phyloP scores from a whole-genome alignment of 2,329 filamentous ascomycete species.

The Talaromyces islandicus region DNA sequence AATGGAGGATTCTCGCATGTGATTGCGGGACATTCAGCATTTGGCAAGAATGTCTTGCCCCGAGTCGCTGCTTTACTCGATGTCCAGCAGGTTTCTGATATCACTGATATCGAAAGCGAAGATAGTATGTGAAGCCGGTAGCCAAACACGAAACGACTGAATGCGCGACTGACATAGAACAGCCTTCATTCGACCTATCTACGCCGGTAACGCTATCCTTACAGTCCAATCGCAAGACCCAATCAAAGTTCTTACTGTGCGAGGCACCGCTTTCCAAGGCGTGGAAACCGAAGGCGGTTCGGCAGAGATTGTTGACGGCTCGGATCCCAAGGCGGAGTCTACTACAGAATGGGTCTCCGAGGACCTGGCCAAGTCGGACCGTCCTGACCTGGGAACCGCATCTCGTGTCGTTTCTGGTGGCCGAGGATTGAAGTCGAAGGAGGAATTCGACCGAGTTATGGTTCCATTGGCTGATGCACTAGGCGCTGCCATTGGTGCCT shows the following conservation, averaged over 20 bases:
- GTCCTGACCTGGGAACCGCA: constrained; percentile 88
- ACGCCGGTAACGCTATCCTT: constrained; percentile 93
- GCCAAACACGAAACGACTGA: not conserved
- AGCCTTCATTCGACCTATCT: constrained; percentile 92
- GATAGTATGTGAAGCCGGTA: constrained; percentile 57
- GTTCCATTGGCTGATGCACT: constrained; percentile 85
- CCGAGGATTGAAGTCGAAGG: constrained; percentile 92
- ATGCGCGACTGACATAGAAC: constrained; percentile 7
- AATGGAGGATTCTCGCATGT: constrained; percentile 91
- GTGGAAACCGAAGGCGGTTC: constrained; percentile 66
- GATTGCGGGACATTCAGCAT: constrained; percentile 84
- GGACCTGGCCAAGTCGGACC: constrained; percentile 85
- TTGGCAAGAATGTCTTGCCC: constrained; percentile 91
- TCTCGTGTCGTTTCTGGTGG: constrained; percentile 86
- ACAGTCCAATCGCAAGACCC: constrained; percentile 86
- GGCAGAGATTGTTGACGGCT: constrained; percentile 71
- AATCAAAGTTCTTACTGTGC: constrained; percentile 85
- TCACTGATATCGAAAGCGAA: constrained; percentile 78
- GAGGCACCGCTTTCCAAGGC: constrained; percentile 83
- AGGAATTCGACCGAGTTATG: constrained; percentile 92
- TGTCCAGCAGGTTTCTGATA: constrained; percentile 87
- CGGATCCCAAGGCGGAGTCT: constrained; percentile 70
- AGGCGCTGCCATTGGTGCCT: constrained; percentile 92
- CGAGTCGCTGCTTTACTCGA: constrained; percentile 88
- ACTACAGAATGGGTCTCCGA: constrained; percentile 88